Evolutionary conservation across 768 basidiomycete genomes (phyloP).

Genomic region (Trametes coccinea): DNA sequence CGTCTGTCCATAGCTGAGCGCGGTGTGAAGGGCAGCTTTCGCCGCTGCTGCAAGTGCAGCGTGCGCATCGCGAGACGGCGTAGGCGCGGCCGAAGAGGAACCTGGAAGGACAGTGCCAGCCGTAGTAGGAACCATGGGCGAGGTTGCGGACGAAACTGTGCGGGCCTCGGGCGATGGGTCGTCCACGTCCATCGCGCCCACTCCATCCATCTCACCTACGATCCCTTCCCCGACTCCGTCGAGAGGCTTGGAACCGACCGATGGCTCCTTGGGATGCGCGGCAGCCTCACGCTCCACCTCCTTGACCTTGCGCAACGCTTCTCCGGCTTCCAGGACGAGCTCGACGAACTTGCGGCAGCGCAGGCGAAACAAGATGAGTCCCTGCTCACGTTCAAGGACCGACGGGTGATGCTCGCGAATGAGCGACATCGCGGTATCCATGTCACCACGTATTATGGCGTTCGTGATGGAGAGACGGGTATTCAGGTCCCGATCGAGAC

Average conservation of each 20-base stretch:
- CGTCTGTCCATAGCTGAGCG: slow-evolving; percentile 73
- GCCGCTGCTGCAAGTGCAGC: slow-evolving; percentile 24
- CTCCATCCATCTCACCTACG: slow-evolving; percentile 42
- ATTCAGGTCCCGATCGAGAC: slow-evolving; percentile 53
- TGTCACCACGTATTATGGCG: slow-evolving; percentile 66
- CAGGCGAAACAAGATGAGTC: slow-evolving; percentile 77
- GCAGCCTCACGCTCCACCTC: slow-evolving; percentile 37
- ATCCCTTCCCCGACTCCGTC: slow-evolving; percentile 38
- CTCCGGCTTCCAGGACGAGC: slow-evolving; percentile 69
- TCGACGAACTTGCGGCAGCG: slow-evolving; percentile 87
- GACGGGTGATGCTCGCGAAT: slow-evolving; percentile 57
- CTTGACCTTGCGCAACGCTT: slow-evolving; percentile 64
- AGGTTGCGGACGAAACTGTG: slow-evolving; percentile 12
- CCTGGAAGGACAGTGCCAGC: slow-evolving; percentile 24
- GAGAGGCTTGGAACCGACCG: slow-evolving; percentile 9
- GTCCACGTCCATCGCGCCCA: slow-evolving; percentile 61
- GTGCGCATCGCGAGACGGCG: slow-evolving; percentile 11
- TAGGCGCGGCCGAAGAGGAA: slow-evolving; percentile 27
- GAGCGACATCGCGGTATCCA: slow-evolving; percentile 65
- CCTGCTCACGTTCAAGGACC: slow-evolving; percentile 66
- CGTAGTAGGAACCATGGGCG: slow-evolving; percentile 8
- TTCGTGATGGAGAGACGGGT: slow-evolving; percentile 70
- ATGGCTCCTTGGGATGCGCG: neutral
- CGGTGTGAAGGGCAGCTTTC: slow-evolving; percentile 60
- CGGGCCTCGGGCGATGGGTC: slow-evolving; percentile 38